These are phyloP conservation scores for Coemansia sp. DNA, from an alignment of 192 early-diverging fungal genomes.

Conservation along the genomic window DNA sequence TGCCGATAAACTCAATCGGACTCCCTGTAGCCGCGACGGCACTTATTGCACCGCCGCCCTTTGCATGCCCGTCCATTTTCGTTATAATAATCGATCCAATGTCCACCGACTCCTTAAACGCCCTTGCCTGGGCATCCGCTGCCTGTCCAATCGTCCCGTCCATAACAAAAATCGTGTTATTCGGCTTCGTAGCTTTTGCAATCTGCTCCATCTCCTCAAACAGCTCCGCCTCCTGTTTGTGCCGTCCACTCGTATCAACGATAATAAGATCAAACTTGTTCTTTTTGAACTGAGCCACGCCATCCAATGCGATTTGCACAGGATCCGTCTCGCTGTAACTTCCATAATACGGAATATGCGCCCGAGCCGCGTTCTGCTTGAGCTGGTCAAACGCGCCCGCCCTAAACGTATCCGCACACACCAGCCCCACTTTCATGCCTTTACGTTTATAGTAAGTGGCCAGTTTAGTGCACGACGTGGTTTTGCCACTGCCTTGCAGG, in stretches of 20 bases:
- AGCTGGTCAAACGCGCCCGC: conserved; percentile 98
- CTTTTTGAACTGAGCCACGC: conserved; percentile 89
- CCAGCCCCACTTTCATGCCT: conserved; percentile 88
- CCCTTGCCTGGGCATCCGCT: conserved; percentile 87
- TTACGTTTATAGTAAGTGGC: conserved; percentile 90
- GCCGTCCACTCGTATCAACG: conserved; percentile 96
- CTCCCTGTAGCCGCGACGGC: conserved; percentile 93
- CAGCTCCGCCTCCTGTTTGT: conserved; percentile 90
- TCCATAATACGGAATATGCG: conserved; percentile 94
- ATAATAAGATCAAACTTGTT: conserved; percentile 96
- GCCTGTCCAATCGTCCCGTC: conserved; percentile 98
- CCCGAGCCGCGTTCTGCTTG: conserved; percentile 96
- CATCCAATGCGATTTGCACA: conserved; percentile 84
- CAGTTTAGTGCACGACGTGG: conserved; percentile 95
- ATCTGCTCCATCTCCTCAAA: conserved; percentile 98
- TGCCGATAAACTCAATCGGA: conserved; percentile 95
- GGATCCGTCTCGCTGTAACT: conserved; percentile 93
- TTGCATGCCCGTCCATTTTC: conserved; percentile 98
- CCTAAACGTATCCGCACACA: conserved; percentile 96
- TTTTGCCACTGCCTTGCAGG: conserved; percentile 93
- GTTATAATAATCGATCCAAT: conserved; percentile 97
- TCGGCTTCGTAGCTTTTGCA: conserved; percentile 76
- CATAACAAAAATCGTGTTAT: conserved; percentile 96
- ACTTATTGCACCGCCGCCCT: conserved; percentile 97
- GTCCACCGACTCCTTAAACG: conserved; percentile 88